phyloP scores from a whole-genome alignment of 1,284 basidiomycete species.

The Cryptococcus maquisensis region DNA sequence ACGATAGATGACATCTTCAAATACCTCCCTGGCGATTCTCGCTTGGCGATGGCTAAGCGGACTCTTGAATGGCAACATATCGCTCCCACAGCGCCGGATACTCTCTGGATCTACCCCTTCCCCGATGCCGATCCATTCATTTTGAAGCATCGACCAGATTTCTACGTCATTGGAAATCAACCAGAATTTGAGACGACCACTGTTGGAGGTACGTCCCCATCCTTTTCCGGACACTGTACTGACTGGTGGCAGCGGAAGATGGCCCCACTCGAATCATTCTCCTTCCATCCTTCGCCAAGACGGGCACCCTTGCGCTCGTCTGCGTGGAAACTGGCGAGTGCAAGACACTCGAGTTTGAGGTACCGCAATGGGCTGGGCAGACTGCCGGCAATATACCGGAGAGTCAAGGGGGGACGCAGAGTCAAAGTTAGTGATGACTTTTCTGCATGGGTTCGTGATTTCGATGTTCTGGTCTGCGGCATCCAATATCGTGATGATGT shows the following conservation, averaged over 20 bases:
- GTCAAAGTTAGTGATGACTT: no score
- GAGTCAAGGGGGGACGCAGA: no score
- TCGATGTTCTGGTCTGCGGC: no score
- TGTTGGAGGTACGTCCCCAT: conserved; percentile 50
- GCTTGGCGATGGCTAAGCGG: conserved; percentile 68
- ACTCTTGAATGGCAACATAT: conserved; percentile 92
- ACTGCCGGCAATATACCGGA: not conserved
- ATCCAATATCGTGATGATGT: no score
- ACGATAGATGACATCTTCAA: conserved; percentile 92
- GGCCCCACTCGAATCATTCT: conserved; percentile 66
- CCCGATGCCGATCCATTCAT: conserved; percentile 85
- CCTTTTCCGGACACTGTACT: not conserved
- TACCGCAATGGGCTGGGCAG: conserved; percentile 43
- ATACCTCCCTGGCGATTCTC: conserved; percentile 57
- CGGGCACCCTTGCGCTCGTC: conserved; percentile 61
- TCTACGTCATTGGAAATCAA: conserved; percentile 93
- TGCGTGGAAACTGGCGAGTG: conserved; percentile 58
- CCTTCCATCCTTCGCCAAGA: conserved; percentile 72
- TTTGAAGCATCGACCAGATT: conserved; percentile 72
- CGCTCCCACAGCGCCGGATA: conserved; percentile 97
- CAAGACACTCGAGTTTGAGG: conserved; percentile 48
- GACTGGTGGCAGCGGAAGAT: conserved; percentile 21
- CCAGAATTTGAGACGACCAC: conserved; percentile 71
- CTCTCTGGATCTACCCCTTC: conserved; percentile 97
- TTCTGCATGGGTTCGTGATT: no score